A percentile compares a stretch with the other conserved stretches of the same genome.
Conservation (phyloP, 192 early-diverging fungal genomes). For the Phycomyces nitens region DNA sequence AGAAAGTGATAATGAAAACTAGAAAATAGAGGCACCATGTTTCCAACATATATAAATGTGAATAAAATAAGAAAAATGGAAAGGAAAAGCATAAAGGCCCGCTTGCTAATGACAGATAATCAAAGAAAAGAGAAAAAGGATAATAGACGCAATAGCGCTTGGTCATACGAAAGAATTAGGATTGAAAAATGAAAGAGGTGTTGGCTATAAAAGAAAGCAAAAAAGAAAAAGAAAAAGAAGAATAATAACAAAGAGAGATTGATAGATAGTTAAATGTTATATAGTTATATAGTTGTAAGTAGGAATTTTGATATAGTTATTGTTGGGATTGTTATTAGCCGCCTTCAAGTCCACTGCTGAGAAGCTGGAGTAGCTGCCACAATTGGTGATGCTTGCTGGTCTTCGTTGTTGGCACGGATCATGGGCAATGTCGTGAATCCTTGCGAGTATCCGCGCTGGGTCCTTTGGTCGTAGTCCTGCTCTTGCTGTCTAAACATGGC, state of each 20-base stretch:
- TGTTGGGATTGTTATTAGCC: no score
- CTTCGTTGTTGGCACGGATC: slow-evolving; percentile 16
- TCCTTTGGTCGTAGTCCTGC: slow-evolving; percentile 13
- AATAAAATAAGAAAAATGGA: neutral
- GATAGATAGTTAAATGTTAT: no score
- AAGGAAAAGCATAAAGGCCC: slow-evolving; percentile 1
- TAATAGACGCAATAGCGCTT: neutral
- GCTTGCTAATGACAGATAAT: neutral
- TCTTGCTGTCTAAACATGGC: neutral
- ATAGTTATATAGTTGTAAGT: no score
- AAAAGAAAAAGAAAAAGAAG: no score
- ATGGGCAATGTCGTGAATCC: slow-evolving; percentile 10
- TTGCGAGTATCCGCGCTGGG: slow-evolving; percentile 6
- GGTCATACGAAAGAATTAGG: slow-evolving; percentile 1
- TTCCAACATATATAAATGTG: no score
- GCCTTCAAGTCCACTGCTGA: neutral
- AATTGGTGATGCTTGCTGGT: neutral
- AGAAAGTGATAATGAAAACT: no score
- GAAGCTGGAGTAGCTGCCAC: neutral
- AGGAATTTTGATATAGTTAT: no score
- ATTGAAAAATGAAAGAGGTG: neutral
- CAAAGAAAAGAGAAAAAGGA: neutral
- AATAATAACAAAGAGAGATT: no score
- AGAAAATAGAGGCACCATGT: no score
- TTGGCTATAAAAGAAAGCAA: no score